Evolutionary conservation across 345 rosid genomes (phyloP).

Genomic region (Bruguiera parviflora): DNA sequence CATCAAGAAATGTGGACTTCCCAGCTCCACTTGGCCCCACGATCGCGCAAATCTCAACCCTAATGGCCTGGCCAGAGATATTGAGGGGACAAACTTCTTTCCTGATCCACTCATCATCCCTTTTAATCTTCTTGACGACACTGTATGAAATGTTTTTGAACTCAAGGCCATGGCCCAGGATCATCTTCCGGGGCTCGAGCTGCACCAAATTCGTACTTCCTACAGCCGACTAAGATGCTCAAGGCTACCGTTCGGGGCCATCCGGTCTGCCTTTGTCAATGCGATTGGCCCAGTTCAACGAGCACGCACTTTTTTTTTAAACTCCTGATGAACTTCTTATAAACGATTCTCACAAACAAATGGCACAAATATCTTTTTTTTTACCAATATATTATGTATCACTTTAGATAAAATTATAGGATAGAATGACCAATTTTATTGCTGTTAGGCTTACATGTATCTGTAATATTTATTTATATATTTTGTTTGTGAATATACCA

Average conservation of each 20-base stretch:
- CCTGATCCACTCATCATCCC: constrained; percentile 44
- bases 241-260: constrained; percentile 29
- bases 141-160: constrained; percentile 50
- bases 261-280: constrained; percentile 20
- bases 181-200: constrained; percentile 22
- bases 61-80: constrained; percentile 61
- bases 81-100: constrained; percentile 56
- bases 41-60: constrained; percentile 71
- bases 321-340: no score
- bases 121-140: constrained; percentile 52
- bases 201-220: constrained; percentile 1
- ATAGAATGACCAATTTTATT: no score
- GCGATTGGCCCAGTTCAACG: not conserved
- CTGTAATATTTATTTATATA: no score
- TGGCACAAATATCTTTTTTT: no score
- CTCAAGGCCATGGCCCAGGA: constrained; percentile 55
- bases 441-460: no score
- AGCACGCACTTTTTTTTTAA: no score
- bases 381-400: no score
- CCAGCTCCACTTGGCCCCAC: constrained; percentile 92
- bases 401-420: no score
- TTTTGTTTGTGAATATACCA: no score
- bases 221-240: constrained; percentile 31
- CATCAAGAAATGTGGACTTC: constrained; percentile 83
- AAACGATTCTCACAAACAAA: no score